These are phyloP conservation scores for Melanogaster broomeanus DNA, from an alignment of 768 basidiomycete genomes.

Conservation along the genomic window DNA sequence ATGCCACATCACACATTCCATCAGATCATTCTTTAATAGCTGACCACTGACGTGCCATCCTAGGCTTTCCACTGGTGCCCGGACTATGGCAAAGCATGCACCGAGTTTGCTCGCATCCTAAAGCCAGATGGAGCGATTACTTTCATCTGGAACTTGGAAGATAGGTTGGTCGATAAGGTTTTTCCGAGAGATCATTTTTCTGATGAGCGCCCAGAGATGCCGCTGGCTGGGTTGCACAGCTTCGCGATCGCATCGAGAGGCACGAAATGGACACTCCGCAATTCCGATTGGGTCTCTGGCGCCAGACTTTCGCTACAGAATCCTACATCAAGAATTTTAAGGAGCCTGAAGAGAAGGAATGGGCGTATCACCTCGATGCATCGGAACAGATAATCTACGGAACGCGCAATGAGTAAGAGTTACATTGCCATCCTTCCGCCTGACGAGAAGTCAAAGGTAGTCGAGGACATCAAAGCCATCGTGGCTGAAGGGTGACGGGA, in stretches of 20 bases:
- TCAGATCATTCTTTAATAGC: slow-evolving; percentile 5
- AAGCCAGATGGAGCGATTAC: slow-evolving; percentile 72
- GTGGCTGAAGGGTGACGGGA: slow-evolving; percentile 59
- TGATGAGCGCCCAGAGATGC: slow-evolving; percentile 41
- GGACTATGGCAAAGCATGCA: slow-evolving; percentile 67
- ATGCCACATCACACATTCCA: not conserved
- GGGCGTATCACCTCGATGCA: slow-evolving; percentile 52
- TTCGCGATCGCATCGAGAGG: slow-evolving; percentile 68
- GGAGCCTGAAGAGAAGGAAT: slow-evolving; percentile 55
- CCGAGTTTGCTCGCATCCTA: slow-evolving; percentile 79
- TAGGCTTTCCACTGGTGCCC: slow-evolving; percentile 98
- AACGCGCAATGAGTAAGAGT: slow-evolving; percentile 81
- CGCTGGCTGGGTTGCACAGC: slow-evolving; percentile 72
- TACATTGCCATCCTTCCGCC: slow-evolving; percentile 70
- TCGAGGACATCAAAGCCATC: slow-evolving; percentile 52
- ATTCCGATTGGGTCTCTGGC: slow-evolving; percentile 78
- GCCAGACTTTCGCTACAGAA: slow-evolving; percentile 60
- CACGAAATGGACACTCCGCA: slow-evolving; percentile 80
- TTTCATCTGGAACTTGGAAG: slow-evolving; percentile 92
- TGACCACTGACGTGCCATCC: slow-evolving; percentile 4
- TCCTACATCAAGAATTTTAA: slow-evolving; percentile 64
- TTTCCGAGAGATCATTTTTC: not conserved
- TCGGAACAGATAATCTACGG: slow-evolving; percentile 57
- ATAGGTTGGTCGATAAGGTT: slow-evolving; percentile 47
- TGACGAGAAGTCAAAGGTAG: slow-evolving; percentile 57